Conservation (phyloP, 306 rosid species). For the Cicer bijugum region DNA sequence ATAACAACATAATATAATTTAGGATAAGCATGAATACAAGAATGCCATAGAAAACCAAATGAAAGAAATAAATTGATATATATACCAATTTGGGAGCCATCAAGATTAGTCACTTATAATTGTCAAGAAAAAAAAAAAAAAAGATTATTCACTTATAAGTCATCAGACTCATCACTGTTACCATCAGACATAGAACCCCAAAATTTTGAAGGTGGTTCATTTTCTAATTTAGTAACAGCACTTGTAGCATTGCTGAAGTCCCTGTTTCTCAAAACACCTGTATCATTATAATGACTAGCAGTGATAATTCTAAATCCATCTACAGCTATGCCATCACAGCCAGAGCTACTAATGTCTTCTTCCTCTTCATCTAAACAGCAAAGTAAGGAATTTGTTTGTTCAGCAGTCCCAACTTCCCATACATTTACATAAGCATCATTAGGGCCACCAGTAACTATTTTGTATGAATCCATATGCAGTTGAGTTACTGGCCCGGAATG, state of each 20-base stretch:
- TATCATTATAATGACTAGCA: conserved; percentile 39
- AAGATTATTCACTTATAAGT: neutral
- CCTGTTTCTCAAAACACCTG: conserved; percentile 46
- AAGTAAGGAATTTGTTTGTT: conserved; percentile 53
- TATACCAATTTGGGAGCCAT: neutral
- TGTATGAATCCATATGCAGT: conserved; percentile 74
- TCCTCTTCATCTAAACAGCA: conserved; percentile 37
- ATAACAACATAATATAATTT: too few species aligned
- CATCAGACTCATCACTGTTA: conserved; percentile 29
- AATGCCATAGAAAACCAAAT: conserved; percentile 2
- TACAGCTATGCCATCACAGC: conserved; percentile 67
- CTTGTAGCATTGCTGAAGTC: conserved; percentile 59
- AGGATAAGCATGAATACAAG: neutral
- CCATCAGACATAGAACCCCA: conserved; percentile 56
- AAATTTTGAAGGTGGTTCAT: conserved; percentile 56
- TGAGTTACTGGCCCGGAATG: conserved; percentile 60
- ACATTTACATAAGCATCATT: conserved; percentile 48
- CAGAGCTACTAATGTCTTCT: neutral
- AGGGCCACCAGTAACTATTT: conserved; percentile 70
- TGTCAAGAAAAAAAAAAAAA: too few species aligned
- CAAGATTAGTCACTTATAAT: neutral
- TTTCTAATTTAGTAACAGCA: conserved; percentile 44
- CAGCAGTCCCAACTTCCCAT: conserved; percentile 70
- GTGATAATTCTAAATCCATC: conserved; percentile 61
- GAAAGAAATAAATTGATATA: neutral